Evolutionary conservation across 2,329 filamentous ascomycete species (phyloP).

Genomic region (Monosporascus sp.): DNA sequence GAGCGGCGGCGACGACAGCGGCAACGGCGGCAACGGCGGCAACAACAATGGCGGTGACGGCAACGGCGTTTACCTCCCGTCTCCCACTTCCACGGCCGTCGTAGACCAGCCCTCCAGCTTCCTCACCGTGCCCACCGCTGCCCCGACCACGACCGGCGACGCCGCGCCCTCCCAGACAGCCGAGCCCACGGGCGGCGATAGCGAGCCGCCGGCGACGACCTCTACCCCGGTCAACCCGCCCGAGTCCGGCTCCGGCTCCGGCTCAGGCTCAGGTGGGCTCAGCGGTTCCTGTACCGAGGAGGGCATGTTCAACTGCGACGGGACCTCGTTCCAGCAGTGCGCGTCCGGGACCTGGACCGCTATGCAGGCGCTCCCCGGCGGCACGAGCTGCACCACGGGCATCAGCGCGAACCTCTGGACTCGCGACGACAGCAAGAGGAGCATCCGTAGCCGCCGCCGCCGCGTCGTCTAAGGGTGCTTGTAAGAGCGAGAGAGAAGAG

Average conservation of each 20-base stretch:
- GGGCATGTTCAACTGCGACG: slow-evolving; percentile 30
- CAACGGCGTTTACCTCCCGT: neutral
- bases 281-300: slow-evolving; percentile 27
- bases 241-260: slow-evolving; percentile 6
- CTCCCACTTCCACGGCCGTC: neutral
- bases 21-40: slow-evolving; percentile 1
- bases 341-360: slow-evolving; percentile 26
- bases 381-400: slow-evolving; percentile 24
- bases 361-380: slow-evolving; percentile 22
- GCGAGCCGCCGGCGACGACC: slow-evolving; percentile 8
- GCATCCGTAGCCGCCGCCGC: neutral
- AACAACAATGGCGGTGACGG: neutral
- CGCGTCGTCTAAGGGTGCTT: slow-evolving; percentile 3
- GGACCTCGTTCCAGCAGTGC: slow-evolving; percentile 29
- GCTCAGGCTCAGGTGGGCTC: slow-evolving; percentile 11
- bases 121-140: neutral
- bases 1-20: neutral
- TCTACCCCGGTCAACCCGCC: slow-evolving; percentile 3
- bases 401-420: slow-evolving; percentile 22
- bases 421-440: neutral
- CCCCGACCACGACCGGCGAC: neutral
- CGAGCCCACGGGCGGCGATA: slow-evolving; percentile 2
- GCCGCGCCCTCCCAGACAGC: slow-evolving; percentile 1
- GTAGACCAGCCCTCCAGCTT: neutral
- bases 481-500: too few species aligned